These are phyloP conservation scores for Thuja plicata DNA, from an alignment of 83 land plant species.

Conservation along the genomic window DNA sequence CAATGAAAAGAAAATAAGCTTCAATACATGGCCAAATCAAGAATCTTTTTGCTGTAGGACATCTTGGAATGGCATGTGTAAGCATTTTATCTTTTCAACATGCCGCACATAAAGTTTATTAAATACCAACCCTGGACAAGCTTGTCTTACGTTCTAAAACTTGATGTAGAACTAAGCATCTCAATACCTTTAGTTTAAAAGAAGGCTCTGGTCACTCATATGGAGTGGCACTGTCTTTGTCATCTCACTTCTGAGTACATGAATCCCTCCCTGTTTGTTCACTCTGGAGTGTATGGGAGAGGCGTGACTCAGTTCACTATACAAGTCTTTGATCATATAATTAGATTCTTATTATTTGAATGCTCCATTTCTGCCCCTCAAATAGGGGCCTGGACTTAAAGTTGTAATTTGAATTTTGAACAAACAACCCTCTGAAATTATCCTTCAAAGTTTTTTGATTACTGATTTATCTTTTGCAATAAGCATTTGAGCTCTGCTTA, in stretches of 20 bases:
- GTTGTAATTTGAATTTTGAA: too few relatives aligned
- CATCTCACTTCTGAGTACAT: background rate
- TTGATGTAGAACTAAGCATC: background rate
- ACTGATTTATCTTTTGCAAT: background rate
- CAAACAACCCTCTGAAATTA: background rate
- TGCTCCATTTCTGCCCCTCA: background rate
- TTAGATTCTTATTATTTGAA: too few relatives aligned
- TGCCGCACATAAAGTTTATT: background rate
- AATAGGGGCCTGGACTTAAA: background rate
- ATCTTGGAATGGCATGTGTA: background rate
- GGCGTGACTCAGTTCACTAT: background rate
- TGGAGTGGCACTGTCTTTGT: background rate
- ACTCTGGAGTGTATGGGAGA: background rate
- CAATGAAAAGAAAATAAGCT: too few relatives aligned
- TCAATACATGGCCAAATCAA: background rate
- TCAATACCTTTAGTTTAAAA: background rate
- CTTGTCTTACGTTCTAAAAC: too few relatives aligned
- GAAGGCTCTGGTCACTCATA: background rate
- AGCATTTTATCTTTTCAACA: background rate
- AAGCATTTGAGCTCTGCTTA: background rate
- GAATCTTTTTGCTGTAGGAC: background rate
- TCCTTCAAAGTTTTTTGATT: background rate
- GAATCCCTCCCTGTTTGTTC: background rate
- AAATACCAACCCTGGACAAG: background rate
- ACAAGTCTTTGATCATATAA: background rate